These are phyloP conservation scores for Komagataella mondaviorum DNA, from an alignment of 805 yeast species.

Conservation along the genomic window DNA sequence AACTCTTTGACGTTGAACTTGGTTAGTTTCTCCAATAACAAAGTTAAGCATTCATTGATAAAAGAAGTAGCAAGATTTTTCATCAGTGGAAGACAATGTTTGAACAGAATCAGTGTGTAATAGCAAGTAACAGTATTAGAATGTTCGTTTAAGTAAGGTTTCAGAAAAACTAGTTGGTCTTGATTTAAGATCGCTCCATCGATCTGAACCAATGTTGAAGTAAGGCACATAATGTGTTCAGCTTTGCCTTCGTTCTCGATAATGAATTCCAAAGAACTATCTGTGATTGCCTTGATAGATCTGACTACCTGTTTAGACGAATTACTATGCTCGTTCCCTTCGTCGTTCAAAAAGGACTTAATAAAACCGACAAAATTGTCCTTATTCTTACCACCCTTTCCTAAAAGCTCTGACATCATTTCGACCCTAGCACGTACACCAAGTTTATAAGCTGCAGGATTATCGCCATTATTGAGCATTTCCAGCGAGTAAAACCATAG, in stretches of 20 bases:
- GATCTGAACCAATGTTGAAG: conserved; percentile 43
- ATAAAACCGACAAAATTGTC: conserved; percentile 23
- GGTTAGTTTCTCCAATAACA: conserved; percentile 43
- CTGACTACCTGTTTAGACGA: conserved; percentile 9
- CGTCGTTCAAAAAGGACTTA: conserved; percentile 27
- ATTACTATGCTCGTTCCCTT: conserved; percentile 16
- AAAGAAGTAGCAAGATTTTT: conserved; percentile 36
- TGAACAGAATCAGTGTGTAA: conserved; percentile 41
- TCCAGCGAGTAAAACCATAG: conserved; percentile 19
- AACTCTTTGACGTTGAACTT: conserved; percentile 47
- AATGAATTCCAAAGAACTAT: conserved; percentile 20
- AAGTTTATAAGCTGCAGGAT: background rate
- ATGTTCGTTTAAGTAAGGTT: conserved; percentile 47
- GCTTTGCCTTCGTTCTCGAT: conserved; percentile 17
- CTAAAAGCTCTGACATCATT: conserved; percentile 25
- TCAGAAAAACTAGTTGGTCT: conserved; percentile 52
- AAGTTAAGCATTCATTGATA: conserved; percentile 31
- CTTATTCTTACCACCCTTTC: conserved; percentile 23
- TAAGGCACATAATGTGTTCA: conserved; percentile 28
- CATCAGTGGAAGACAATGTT: conserved; percentile 29
- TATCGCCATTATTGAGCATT: background rate
- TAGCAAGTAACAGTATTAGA: conserved; percentile 25
- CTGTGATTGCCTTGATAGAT: conserved; percentile 18
- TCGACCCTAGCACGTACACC: conserved; percentile 7
- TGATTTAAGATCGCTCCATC: conserved; percentile 42